phyloP scores from a whole-genome alignment of 768 basidiomycete genomes.

The Termitomyces bulborhizus region DNA sequence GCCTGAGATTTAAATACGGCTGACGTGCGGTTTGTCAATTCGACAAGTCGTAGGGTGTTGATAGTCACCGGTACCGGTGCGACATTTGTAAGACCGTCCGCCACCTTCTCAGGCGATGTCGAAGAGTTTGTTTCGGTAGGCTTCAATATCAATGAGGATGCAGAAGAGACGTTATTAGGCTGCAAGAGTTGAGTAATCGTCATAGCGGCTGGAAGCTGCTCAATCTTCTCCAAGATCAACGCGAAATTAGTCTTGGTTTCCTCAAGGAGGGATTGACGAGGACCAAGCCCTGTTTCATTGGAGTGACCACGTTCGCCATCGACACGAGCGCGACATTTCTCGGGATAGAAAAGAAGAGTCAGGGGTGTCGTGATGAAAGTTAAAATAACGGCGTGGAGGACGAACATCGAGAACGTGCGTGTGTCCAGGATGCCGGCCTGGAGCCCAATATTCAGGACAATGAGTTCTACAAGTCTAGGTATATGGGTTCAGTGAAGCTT shows the following conservation, averaged over 20 bases:
- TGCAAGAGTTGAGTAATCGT: constrained; percentile 72
- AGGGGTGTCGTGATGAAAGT: constrained; percentile 86
- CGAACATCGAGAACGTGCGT: constrained; percentile 85
- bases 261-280: constrained; percentile 22
- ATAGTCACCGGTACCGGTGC: constrained; percentile 33
- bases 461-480: constrained; percentile 73
- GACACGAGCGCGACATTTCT: constrained; percentile 41
- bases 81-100: not conserved
- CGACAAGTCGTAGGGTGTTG: constrained; percentile 82
- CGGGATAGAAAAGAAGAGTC: constrained; percentile 72
- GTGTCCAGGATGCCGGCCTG: constrained; percentile 56
- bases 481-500: not conserved
- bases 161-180: constrained; percentile 9
- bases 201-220: constrained; percentile 80
- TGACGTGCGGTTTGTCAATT: constrained; percentile 84
- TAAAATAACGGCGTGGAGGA: constrained; percentile 68
- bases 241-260: constrained; percentile 55
- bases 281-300: constrained; percentile 17
- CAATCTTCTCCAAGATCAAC: constrained; percentile 74
- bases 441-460: constrained; percentile 87
- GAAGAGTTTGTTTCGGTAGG: constrained; percentile 25
- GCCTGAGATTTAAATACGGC: constrained; percentile 80
- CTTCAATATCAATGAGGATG: constrained; percentile 1
- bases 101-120: constrained; percentile 9
- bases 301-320: constrained; percentile 14